Conservation (phyloP, 2,329 filamentous ascomycete genomes). For the Cladosporium oxysporum region DNA sequence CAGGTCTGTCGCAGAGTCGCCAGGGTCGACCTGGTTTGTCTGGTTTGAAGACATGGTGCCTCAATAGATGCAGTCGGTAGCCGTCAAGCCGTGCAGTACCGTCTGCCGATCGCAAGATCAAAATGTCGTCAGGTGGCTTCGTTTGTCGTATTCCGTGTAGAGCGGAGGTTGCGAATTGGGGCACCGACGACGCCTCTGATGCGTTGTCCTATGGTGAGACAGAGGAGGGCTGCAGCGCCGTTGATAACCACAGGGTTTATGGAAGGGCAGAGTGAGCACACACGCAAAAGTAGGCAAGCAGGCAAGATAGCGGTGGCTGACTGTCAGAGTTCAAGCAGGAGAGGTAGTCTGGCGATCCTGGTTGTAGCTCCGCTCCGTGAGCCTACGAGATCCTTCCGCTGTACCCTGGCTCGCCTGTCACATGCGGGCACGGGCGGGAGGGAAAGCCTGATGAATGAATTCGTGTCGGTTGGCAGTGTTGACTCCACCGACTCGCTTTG, state of each 20-base stretch:
- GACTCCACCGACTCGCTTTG: neutral
- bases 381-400: slow-evolving; percentile 6
- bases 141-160: neutral
- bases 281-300: slow-evolving; percentile 7
- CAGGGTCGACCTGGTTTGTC: neutral
- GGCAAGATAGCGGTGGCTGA: neutral
- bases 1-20: slow-evolving; percentile 6
- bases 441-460: neutral
- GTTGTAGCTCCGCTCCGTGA: slow-evolving; percentile 14
- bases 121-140: slow-evolving; percentile 13
- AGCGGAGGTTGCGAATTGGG: neutral
- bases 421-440: slow-evolving; percentile 4
- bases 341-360: slow-evolving; percentile 1
- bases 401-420: slow-evolving; percentile 8
- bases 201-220: slow-evolving; percentile 8
- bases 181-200: slow-evolving; percentile 1
- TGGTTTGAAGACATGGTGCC: slow-evolving; percentile 5
- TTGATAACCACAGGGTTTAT: neutral
- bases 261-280: neutral
- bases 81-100: slow-evolving; percentile 5
- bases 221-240: neutral
- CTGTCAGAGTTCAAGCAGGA: slow-evolving; percentile 11
- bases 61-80: neutral
- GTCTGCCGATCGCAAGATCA: slow-evolving; percentile 10
- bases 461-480: neutral